These are phyloP conservation scores for Saitoella complicata DNA, from an alignment of 805 yeast species.

Conservation along the genomic window DNA sequence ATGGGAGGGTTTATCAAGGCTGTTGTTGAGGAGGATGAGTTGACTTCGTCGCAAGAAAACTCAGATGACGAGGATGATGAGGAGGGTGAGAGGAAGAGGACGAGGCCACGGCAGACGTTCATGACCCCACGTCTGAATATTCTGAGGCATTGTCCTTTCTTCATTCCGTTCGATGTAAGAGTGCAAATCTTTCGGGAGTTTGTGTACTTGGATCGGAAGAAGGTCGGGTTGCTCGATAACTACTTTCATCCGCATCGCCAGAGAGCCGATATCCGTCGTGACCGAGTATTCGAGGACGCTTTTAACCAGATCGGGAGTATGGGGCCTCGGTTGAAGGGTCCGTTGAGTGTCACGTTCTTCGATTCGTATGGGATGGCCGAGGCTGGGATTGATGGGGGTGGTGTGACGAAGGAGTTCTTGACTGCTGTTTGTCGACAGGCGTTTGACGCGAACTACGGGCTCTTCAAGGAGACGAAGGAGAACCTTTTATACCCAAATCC, in stretches of 20 bases:
- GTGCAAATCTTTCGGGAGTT: constrained; percentile 56
- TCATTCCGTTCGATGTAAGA: constrained; percentile 58
- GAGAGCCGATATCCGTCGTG: constrained; percentile 49
- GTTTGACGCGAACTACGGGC: constrained; percentile 28
- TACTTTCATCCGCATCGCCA: constrained; percentile 11
- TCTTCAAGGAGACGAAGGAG: constrained; percentile 31
- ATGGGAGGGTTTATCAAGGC: constrained; percentile 25
- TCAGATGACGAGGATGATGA: constrained; percentile 11
- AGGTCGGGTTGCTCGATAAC: constrained; percentile 8
- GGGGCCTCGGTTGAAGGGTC: constrained; percentile 42
- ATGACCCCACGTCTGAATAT: constrained; percentile 28
- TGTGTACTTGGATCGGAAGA: constrained; percentile 36
- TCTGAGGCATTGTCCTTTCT: constrained; percentile 54
- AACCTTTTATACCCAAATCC: constrained; percentile 67
- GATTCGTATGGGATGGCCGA: constrained; percentile 61
- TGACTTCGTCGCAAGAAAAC: constrained; percentile 10
- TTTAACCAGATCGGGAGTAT: constrained; percentile 37
- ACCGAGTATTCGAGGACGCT: constrained; percentile 59
- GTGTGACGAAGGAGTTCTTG: constrained; percentile 78
- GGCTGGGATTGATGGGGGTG: constrained; percentile 95
- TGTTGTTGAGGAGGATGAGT: constrained; percentile 29
- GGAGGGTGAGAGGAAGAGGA: constrained; percentile 16
- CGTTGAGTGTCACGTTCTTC: constrained; percentile 46
- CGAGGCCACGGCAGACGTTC: constrained; percentile 1
- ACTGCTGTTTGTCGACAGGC: constrained; percentile 58